These are phyloP conservation scores for Parastagonospora avenae DNA, from an alignment of 2,329 filamentous ascomycete genomes.

Conservation along the genomic window DNA sequence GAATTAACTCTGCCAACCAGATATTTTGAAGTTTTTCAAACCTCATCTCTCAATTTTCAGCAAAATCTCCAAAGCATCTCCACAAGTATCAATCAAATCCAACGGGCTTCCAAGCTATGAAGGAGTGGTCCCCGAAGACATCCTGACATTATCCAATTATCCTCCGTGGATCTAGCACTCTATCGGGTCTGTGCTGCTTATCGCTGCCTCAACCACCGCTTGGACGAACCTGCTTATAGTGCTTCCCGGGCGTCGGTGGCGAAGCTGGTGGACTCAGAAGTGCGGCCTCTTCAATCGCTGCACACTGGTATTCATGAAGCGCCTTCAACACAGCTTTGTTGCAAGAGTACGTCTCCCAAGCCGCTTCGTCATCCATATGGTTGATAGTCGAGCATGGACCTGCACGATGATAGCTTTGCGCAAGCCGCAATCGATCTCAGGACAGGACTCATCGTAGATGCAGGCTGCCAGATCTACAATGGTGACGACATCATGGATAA, in stretches of 20 bases:
- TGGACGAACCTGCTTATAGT: neutral
- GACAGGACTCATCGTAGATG: conserved; percentile 11
- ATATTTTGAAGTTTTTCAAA: too few relatives aligned
- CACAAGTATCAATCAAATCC: too few relatives aligned
- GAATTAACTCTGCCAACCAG: too few relatives aligned
- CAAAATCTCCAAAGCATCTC: too few relatives aligned
- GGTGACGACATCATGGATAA: conserved; percentile 16
- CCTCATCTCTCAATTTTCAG: too few relatives aligned
- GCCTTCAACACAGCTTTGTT: conserved; percentile 18
- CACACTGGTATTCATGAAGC: conserved; percentile 9
- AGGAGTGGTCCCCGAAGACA: too few relatives aligned
- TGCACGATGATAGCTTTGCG: conserved; percentile 16
- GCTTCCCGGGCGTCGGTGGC: conserved; percentile 4
- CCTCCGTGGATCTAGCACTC: too few relatives aligned
- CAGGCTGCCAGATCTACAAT: conserved; percentile 18
- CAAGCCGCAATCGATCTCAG: conserved; percentile 21
- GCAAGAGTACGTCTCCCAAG: conserved; percentile 15
- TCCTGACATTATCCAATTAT: too few relatives aligned
- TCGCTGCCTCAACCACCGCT: too few relatives aligned
- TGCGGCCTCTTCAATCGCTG: neutral
- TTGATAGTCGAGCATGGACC: conserved; percentile 10
- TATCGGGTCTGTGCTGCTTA: too few relatives aligned
- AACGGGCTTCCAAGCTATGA: too few relatives aligned
- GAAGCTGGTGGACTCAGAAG: neutral
- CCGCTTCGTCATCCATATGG: conserved; percentile 13